Evolutionary conservation across 352 stramenopile species (phyloP).

Genomic region (Globisporangium megalacanthum): DNA sequence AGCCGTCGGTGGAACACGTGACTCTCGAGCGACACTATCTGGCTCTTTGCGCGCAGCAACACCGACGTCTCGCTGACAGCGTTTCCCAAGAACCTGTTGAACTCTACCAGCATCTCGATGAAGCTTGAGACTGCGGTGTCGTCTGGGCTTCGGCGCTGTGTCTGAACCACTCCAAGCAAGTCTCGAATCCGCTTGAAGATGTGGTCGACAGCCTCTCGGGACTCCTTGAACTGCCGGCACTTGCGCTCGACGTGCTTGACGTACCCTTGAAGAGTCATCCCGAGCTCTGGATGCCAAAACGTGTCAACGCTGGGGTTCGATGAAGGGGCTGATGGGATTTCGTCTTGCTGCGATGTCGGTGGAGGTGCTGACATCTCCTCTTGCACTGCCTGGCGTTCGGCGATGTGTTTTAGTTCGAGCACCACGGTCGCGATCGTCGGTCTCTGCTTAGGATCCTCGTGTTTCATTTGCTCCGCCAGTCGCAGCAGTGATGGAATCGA

Average conservation of each 20-base stretch:
- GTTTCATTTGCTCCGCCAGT: background rate
- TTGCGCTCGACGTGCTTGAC: background rate
- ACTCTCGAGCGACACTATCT: slow-evolving; percentile 1
- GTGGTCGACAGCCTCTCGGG: background rate
- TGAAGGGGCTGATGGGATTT: too few relatives aligned
- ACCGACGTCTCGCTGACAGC: background rate
- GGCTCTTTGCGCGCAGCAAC: background rate
- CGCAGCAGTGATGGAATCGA: too few relatives aligned
- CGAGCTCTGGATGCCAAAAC: background rate
- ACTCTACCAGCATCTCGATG: background rate
- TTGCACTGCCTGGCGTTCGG: too few relatives aligned
- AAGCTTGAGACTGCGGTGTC: background rate
- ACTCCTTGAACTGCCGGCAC: background rate
- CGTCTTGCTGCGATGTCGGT: too few relatives aligned
- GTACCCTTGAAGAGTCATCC: background rate
- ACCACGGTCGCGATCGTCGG: background rate
- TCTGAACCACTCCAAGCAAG: background rate
- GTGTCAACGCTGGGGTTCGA: background rate
- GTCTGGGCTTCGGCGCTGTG: background rate
- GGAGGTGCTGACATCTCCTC: too few relatives aligned
- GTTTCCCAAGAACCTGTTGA: background rate
- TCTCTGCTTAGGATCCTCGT: background rate
- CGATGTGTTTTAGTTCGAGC: background rate
- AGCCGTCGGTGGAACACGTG: background rate
- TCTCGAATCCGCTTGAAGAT: background rate